Evolutionary conservation across 257 asterid genomes (phyloP).

Genomic region (Prunella vulgaris): DNA sequence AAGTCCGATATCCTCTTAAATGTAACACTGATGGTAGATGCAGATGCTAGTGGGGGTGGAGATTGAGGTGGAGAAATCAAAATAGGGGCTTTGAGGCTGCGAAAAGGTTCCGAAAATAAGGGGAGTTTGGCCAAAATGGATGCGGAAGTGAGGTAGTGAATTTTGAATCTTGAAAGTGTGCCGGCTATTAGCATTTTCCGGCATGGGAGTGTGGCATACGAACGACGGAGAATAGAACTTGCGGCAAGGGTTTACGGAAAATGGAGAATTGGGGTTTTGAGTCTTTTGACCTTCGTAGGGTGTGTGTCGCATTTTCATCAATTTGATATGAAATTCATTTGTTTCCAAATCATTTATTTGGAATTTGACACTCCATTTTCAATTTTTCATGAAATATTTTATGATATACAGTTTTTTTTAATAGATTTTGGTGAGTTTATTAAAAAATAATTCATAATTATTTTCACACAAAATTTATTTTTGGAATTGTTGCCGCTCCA

Average conservation of each 20-base stretch:
- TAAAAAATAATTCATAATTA: too few relatives aligned
- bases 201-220: background rate
- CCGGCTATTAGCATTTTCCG: constrained; percentile 33
- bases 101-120: constrained; percentile 12
- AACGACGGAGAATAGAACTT: background rate
- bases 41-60: too few relatives aligned
- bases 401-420: too few relatives aligned
- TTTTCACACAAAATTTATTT: too few relatives aligned
- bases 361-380: too few relatives aligned
- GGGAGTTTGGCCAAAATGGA: constrained; percentile 16
- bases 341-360: too few relatives aligned
- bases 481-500: too few relatives aligned
- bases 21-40: background rate
- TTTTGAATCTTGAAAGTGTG: constrained; percentile 30
- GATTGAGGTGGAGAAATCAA: constrained; percentile 9
- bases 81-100: constrained; percentile 2
- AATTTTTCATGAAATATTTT: too few relatives aligned
- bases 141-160: constrained; percentile 21
- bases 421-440: too few relatives aligned
- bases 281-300: too few relatives aligned
- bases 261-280: constrained; percentile 16
- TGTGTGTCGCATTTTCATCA: too few relatives aligned
- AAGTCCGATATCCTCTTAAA: constrained; percentile 19
- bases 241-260: constrained; percentile 29
- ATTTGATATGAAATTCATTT: too few relatives aligned